Percentiles rank a stretch among this genome's conserved stretches.
Conservation (phyloP, 169 alveolate species). For the Besnoitia besnoiti region DNA sequence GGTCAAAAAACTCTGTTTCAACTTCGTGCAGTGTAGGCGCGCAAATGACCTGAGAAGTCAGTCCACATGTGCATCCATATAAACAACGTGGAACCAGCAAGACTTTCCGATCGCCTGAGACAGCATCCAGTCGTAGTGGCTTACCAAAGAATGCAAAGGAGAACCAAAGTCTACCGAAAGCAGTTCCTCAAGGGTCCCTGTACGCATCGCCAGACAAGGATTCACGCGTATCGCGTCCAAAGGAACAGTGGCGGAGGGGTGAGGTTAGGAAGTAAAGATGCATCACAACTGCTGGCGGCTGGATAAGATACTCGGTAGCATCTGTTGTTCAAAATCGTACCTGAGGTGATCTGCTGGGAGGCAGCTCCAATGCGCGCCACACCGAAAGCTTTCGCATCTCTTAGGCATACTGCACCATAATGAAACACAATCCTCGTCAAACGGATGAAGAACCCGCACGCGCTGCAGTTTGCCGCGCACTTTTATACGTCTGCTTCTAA, state of each 20-base stretch:
- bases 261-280: no score
- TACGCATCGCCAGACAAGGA: background rate
- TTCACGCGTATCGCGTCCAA: background rate
- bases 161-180: constrained; percentile 56
- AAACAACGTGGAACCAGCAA: background rate
- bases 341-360: constrained; percentile 60
- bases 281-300: background rate
- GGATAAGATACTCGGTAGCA: background rate
- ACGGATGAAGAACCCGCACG: background rate
- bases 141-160: constrained; percentile 72
- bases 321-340: constrained; percentile 41
- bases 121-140: background rate
- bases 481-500: no score
- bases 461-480: no score
- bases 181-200: constrained; percentile 70
- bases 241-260: no score
- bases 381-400: constrained; percentile 60
- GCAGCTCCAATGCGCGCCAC: constrained; percentile 70
- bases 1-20: constrained; percentile 52
- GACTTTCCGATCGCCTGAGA: background rate
- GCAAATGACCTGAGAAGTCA: constrained; percentile 65
- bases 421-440: background rate
- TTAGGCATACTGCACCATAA: background rate
- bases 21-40: constrained; percentile 72
- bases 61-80: background rate